A percentile compares a stretch with the other conserved stretches of the same genome.
Evolutionary conservation across 805 yeast genomes (phyloP).

Genomic region (Myxozyma mucilagina): DNA sequence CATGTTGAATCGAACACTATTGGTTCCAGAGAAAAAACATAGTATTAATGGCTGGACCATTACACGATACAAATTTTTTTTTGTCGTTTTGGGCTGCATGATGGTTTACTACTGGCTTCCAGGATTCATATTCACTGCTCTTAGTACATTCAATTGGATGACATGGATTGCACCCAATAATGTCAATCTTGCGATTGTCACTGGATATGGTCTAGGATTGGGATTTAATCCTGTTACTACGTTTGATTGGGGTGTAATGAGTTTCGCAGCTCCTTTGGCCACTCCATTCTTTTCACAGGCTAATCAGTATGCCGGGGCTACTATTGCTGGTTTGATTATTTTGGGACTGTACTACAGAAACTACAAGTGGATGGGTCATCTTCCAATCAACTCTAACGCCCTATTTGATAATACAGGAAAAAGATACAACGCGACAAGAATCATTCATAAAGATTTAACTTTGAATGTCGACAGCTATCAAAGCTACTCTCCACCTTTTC

Average conservation of each 20-base stretch:
- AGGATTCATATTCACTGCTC: slow-evolving; percentile 57
- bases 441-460: slow-evolving; percentile 43
- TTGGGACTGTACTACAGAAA: slow-evolving; percentile 48
- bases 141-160: slow-evolving; percentile 60
- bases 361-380: slow-evolving; percentile 50
- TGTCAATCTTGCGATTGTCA: slow-evolving; percentile 50
- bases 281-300: slow-evolving; percentile 47
- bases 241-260: slow-evolving; percentile 47
- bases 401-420: slow-evolving; percentile 37
- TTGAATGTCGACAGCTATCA: slow-evolving; percentile 51
- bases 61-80: slow-evolving; percentile 53
- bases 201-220: slow-evolving; percentile 48
- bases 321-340: slow-evolving; percentile 37
- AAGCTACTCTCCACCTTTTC: slow-evolving; percentile 58
- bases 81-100: slow-evolving; percentile 43
- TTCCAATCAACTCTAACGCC: slow-evolving; percentile 50
- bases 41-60: slow-evolving; percentile 61
- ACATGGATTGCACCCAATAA: slow-evolving; percentile 59
- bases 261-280: slow-evolving; percentile 45
- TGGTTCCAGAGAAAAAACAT: slow-evolving; percentile 46
- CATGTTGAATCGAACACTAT: slow-evolving; percentile 53
- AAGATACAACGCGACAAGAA: slow-evolving; percentile 51
- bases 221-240: slow-evolving; percentile 51
- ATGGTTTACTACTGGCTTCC: slow-evolving; percentile 62
- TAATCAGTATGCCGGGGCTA: slow-evolving; percentile 42